Evolutionary conservation across 495 filamentous ascomycete species (phyloP).

Genomic region (Talaromyces nanjingensis): DNA sequence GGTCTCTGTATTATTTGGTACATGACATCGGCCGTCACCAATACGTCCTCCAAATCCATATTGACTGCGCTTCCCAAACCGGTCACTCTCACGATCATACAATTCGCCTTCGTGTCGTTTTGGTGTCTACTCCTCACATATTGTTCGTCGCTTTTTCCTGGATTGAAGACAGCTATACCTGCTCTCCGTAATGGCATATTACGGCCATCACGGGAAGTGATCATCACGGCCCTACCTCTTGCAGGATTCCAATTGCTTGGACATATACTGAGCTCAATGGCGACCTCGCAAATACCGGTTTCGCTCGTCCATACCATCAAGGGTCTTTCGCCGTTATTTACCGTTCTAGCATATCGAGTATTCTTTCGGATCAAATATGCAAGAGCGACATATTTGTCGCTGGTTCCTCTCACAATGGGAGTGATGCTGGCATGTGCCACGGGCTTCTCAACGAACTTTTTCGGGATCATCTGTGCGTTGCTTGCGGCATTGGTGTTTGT

Average conservation of each 20-base stretch:
- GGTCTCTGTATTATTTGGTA: constrained; percentile 85
- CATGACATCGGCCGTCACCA: constrained; percentile 86
- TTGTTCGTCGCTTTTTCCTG: constrained; percentile 62
- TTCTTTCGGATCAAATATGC: constrained; percentile 86
- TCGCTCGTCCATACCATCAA: constrained; percentile 98
- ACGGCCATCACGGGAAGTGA: constrained; percentile 73
- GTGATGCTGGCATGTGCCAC: constrained; percentile 95
- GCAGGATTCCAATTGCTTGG: constrained; percentile 90
- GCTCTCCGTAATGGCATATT: constrained; percentile 77
- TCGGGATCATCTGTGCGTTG: constrained; percentile 82
- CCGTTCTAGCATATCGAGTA: constrained; percentile 85
- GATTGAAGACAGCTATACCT: constrained; percentile 59
- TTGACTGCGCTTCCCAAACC: constrained; percentile 88
- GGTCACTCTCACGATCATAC: constrained; percentile 86
- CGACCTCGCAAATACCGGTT: constrained; percentile 89
- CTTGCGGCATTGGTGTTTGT: constrained; percentile 89
- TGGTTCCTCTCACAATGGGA: constrained; percentile 84
- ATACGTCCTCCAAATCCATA: constrained; percentile 96
- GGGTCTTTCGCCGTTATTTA: constrained; percentile 95
- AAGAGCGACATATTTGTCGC: constrained; percentile 80
- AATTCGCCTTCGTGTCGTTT: constrained; percentile 87
- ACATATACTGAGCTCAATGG: constrained; percentile 87
- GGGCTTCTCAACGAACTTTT: constrained; percentile 76
- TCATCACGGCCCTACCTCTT: constrained; percentile 79
- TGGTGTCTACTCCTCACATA: constrained; percentile 79